Evolutionary conservation across 495 filamentous ascomycete genomes (phyloP), one percentile per base, ranked within the genome.

Genomic region (Neurospora sp.): DNA sequence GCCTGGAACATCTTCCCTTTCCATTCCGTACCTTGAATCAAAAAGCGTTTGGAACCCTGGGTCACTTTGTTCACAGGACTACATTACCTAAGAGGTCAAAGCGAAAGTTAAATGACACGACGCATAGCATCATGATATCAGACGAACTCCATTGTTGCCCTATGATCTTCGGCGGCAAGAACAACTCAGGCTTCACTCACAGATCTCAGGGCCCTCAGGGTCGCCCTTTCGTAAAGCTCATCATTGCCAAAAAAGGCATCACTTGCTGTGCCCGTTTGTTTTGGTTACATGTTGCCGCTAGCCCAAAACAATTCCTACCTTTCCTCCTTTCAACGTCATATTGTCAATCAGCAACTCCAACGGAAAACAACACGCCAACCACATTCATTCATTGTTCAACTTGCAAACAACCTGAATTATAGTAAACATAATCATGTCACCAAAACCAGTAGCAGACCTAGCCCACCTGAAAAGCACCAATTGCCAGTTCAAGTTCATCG

Each of bases 401-500:
- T 31, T 19, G 15, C 54, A 62, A 15, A 62, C 6, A 2, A 62
- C 17, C 37, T 38, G 9, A 38, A 38, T 38, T 9, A 19, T 13
- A 19, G 28, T 62, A 62, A 62, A 34, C 15, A 15, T 34, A 9
- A 8, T 62, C 28, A 62, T 62, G 54, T 62, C 54, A 34, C 28
- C 28, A 62, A 8, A 34, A 62, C 28, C 69, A 19, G 39, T 74
- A 39, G 36, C 73, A 48, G 45, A 74, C 42, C 42, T 74, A 48
- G 43, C 70, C 19, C 6, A 15, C 28, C 39, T 74, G 24, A 24
- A 40, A 28, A 42, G 40, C 28, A 24, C 70, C 13, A 39, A 72
- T 31, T 75, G 39, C 36, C 34, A 71, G n/a, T 83, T 80, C 74
- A 74, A 74, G 28, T 80, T 85, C 48, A 77, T 85, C 1, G 83